Base-by-base conservation (phyloP, 805 yeast genomes). In the Candida parachauliodes region DNA sequence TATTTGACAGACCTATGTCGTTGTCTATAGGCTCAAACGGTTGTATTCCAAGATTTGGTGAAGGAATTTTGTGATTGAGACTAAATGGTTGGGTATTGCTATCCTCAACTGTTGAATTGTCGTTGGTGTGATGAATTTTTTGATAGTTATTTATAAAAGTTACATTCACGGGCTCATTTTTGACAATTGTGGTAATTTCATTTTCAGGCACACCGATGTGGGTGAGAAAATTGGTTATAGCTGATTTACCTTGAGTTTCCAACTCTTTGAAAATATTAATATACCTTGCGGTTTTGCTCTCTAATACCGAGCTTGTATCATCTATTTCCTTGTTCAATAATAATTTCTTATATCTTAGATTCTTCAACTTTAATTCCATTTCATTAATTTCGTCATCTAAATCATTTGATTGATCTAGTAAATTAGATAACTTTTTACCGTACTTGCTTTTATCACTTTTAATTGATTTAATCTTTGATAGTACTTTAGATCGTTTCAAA, bases 281-380 rank as follows among this genome's bases (percentile, higher is more conserved):
- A 41, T 68, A 72, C 28, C 62, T 62, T 9, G 75, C 68, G 0
- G 76, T 51, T 43, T 60, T 66, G 40, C 75, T 70, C 39, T 76
- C 81, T 18, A 76, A 45, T 3, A 76, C 63, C 2, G 79, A 74
- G 45, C 72, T 67, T 1, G 80, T 65, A 14, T 64, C 65, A 18
- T 60, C 55, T 20, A 75, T 54, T 46, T 75, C 80, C 8, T 45
- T 36, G 8, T 49, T 46, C 0, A 76, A 36, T 3, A 62, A 41
- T 8, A 40, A 44, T 35, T 65, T 65, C 48, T 67, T 70, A 2
- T 45, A 45, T 30, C 56, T 59, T n/a, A 74, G 44, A 2, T 46
- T 42, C 7, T 35, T 29, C 21, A 76, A 46, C 25, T 59, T 57
- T 7, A 40, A 28, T 40, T 75, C 76, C 28, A 74, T 46, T 1